Base-by-base conservation (phyloP, 106 monocot genomes). In the Platanthera zijinensis region DNA sequence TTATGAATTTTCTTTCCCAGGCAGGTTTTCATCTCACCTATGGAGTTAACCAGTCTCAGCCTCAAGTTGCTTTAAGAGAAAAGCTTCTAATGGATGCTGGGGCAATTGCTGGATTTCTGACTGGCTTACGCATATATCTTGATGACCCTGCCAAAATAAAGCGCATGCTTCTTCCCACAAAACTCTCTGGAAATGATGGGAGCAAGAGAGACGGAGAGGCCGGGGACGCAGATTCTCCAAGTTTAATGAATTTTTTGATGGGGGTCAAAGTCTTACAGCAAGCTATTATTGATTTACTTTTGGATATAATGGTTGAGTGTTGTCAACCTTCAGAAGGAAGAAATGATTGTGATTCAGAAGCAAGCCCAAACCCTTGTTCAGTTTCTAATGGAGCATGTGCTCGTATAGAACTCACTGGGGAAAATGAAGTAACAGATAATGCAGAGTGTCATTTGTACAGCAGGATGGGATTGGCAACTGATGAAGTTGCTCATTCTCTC, bases 261-360 rank as follows among this genome's bases (percentile, higher is more conserved):
- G 90, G 91, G 17, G 93, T 91, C 75, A 91, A 90, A 63, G 90
- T 91, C 56, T 76, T 96, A 74, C 90, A 91, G 77, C 91, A 97
- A 68, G 96, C 93, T 77, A 94, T 94, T 56, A 85, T 97, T 73
- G 93, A 94, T 75, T 89, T 93, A 79, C 93, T 97, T 15, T 54
- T 97, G 63, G 93, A 97, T 90, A 94, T 93, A 78, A 91, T 97
- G 96, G 96, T 97, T 14, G 96, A 97, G 77, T 97, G 96, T 75
- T 97, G 96, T 81, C 89, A 97, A 69, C 79, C 92, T 66, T 87
- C 88, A 28, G 89, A 88, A 77, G 86, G 75, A 81, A 84, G 84
- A 84, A 71, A 22, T 21, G 51, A 68, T 32, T 72, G 73, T 80
- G 82, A 78, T 71, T 81, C 87, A 57, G 82, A 83, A 83, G 57